Evolutionary conservation across 2,329 filamentous ascomycete species (phyloP).

Genomic region (Sporothrix pseudoabietina): DNA sequence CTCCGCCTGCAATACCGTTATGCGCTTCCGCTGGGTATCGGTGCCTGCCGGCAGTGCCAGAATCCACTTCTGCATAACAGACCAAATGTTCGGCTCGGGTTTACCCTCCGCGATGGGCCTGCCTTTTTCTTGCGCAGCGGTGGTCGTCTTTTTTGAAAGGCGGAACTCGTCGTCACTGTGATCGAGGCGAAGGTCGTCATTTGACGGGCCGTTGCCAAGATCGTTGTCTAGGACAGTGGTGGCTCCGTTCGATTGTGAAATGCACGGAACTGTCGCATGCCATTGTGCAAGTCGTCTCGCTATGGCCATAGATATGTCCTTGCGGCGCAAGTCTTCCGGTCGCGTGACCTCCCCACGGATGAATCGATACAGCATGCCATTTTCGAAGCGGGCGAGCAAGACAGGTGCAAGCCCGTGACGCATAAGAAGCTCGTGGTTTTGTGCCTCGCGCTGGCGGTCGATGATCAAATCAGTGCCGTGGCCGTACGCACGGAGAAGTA

Average conservation of each 20-base stretch:
- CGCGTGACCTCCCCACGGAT: constrained; percentile 79
- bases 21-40: constrained; percentile 67
- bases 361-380: constrained; percentile 93
- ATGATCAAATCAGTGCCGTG: constrained; percentile 93
- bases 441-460: constrained; percentile 82
- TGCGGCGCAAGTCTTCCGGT: constrained; percentile 75
- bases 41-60: constrained; percentile 76
- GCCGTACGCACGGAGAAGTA: constrained; percentile 90
- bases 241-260: constrained; percentile 40
- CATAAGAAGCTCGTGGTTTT: constrained; percentile 84
- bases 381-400: constrained; percentile 88
- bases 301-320: constrained; percentile 78
- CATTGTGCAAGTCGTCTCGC: constrained; percentile 85
- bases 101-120: constrained; percentile 63
- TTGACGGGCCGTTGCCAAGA: constrained; percentile 24
- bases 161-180: constrained; percentile 39
- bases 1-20: constrained; percentile 71
- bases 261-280: constrained; percentile 74
- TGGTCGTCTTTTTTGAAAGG: constrained; percentile 12
- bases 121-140: constrained; percentile 44
- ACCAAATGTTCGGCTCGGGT: constrained; percentile 86
- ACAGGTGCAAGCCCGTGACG: constrained; percentile 79
- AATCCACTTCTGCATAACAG: constrained; percentile 95
- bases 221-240: constrained; percentile 11
- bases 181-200: constrained; percentile 34